Conservation (phyloP, 2,329 filamentous ascomycete species). For the Cercospora nicotianae region DNA sequence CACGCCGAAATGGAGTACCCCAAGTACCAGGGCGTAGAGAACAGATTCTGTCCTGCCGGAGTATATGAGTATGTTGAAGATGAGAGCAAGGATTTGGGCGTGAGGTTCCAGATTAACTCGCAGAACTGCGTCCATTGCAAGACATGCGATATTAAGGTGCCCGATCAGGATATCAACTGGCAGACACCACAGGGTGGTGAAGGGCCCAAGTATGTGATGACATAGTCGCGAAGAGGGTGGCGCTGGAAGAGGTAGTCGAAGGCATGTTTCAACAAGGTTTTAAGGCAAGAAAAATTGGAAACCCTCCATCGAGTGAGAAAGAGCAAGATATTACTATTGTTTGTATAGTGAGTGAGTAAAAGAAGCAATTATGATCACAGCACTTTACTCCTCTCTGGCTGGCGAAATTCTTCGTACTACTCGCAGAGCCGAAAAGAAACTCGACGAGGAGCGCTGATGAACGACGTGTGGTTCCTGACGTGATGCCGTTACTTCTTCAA, state of each 20-base stretch:
- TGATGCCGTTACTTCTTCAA: too few species aligned
- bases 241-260: neutral
- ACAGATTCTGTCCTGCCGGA: constrained; percentile 92
- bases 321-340: neutral
- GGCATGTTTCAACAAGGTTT: neutral
- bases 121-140: constrained; percentile 99
- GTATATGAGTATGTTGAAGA: constrained; percentile 99
- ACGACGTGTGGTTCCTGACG: too few species aligned
- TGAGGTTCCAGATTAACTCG: constrained; percentile 95
- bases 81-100: constrained; percentile 77
- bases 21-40: constrained; percentile 87
- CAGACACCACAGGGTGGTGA: constrained; percentile 86
- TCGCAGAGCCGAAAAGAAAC: neutral
- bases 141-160: constrained; percentile 98
- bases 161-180: constrained; percentile 93
- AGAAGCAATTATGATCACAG: neutral
- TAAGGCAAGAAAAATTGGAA: neutral
- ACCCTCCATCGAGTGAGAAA: neutral
- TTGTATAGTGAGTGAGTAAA: neutral
- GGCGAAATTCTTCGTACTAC: neutral
- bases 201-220: constrained; percentile 66
- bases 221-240: constrained; percentile 31
- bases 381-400: neutral
- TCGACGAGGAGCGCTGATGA: too few species aligned
- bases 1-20: constrained; percentile 84